A percentile compares a stretch with the other conserved stretches of the same genome.
These are phyloP conservation scores for Tylopilus cervinicoccineus DNA, from an alignment of 768 basidiomycete species.

Conservation along the genomic window DNA sequence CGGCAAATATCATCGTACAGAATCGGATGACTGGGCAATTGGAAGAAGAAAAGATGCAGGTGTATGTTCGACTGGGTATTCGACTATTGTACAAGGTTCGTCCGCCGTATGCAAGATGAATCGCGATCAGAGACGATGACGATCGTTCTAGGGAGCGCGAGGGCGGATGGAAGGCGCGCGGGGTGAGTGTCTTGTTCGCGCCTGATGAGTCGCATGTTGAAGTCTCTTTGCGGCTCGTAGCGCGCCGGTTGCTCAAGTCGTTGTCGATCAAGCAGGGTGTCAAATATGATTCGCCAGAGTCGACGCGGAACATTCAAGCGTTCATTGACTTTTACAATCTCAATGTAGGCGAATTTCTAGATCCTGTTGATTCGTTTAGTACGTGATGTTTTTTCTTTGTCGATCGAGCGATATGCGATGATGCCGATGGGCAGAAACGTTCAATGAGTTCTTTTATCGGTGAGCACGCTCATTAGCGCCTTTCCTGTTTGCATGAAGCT, in stretches of 20 bases:
- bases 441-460: slow-evolving; percentile 92
- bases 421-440: slow-evolving; percentile 54
- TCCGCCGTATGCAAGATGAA: neutral
- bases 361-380: slow-evolving; percentile 85
- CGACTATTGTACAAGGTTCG: slow-evolving; percentile 80
- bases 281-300: slow-evolving; percentile 88
- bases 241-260: slow-evolving; percentile 70
- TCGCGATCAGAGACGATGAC: neutral
- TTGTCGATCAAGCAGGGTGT: slow-evolving; percentile 90
- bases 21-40: slow-evolving; percentile 87
- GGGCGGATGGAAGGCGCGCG: slow-evolving; percentile 85
- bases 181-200: slow-evolving; percentile 44
- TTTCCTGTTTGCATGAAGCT: neutral
- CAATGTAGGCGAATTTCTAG: slow-evolving; percentile 74
- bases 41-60: slow-evolving; percentile 98
- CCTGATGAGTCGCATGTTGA: neutral
- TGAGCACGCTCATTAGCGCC: slow-evolving; percentile 16
- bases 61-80: slow-evolving; percentile 90
- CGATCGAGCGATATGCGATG: neutral
- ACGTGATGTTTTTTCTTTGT: slow-evolving; percentile 26
- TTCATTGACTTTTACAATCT: slow-evolving; percentile 92
- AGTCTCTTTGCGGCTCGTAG: slow-evolving; percentile 48
- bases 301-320: slow-evolving; percentile 73
- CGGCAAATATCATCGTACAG: slow-evolving; percentile 97
- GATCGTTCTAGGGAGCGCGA: slow-evolving; percentile 59